Evolutionary conservation across 2,329 filamentous ascomycete genomes (phyloP).

Genomic region (Fusarium nanum): DNA sequence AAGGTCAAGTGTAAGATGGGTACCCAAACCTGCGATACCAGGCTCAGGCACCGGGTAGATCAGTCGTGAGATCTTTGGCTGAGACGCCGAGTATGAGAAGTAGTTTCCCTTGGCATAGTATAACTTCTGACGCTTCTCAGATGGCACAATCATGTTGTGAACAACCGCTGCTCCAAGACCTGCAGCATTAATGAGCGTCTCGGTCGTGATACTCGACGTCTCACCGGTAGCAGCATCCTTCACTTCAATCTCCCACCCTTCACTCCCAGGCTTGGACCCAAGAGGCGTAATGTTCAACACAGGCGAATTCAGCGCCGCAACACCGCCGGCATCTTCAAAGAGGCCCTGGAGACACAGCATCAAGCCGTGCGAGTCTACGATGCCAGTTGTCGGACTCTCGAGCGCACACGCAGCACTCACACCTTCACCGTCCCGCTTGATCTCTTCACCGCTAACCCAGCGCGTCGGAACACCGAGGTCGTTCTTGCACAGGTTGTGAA

Average conservation of each 20-base stretch:
- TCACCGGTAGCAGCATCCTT: conserved; percentile 60
- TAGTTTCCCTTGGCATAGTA: conserved; percentile 96
- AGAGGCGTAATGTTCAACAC: conserved; percentile 71
- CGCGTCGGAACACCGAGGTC: conserved; percentile 72
- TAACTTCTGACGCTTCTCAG: conserved; percentile 65
- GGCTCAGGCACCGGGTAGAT: conserved; percentile 89
- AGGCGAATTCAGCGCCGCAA: conserved; percentile 74
- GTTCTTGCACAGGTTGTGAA: conserved; percentile 59
- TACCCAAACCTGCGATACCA: conserved; percentile 86
- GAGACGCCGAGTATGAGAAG: conserved; percentile 80
- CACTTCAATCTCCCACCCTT: conserved; percentile 77
- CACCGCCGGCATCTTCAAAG: conserved; percentile 81
- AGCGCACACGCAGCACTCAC: conserved; percentile 76
- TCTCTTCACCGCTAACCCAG: conserved; percentile 74
- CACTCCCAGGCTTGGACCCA: conserved; percentile 56
- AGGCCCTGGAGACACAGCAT: conserved; percentile 84
- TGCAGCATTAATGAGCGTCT: conserved; percentile 85
- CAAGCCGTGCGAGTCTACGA: conserved; percentile 85
- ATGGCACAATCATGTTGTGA: conserved; percentile 82
- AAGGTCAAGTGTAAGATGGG: conserved; percentile 92
- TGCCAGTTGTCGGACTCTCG: conserved; percentile 88
- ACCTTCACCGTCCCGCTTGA: conserved; percentile 74
- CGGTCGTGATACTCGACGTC: conserved; percentile 72
- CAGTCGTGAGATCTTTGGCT: conserved; percentile 75
- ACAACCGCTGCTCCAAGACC: conserved; percentile 81